Evolutionary conservation across 2,329 filamentous ascomycete genomes (phyloP).

Genomic region (Alternaria sp.): DNA sequence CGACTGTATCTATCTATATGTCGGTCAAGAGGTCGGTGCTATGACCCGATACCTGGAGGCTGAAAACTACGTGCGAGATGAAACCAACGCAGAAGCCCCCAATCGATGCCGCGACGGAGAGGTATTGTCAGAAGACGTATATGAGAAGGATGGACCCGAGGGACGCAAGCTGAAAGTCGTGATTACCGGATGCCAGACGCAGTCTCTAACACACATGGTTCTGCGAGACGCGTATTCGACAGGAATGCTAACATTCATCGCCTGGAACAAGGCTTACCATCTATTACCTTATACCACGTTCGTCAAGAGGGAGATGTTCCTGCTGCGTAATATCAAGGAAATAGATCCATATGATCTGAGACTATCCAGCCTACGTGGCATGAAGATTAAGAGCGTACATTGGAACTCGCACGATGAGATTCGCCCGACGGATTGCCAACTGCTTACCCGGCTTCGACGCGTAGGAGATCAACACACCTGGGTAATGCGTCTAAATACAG

Average conservation of each 20-base stretch:
- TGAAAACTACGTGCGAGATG: background rate
- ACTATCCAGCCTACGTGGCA: background rate
- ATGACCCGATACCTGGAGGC: background rate
- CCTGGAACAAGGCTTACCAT: slow-evolving; percentile 13
- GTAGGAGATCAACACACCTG: slow-evolving; percentile 11
- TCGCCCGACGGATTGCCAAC: background rate
- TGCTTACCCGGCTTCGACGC: slow-evolving; percentile 2
- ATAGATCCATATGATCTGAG: background rate
- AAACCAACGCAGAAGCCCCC: background rate
- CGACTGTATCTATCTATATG: background rate
- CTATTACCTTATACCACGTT: slow-evolving; percentile 1
- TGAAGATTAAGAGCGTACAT: background rate
- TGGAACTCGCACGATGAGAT: background rate
- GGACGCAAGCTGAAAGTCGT: background rate
- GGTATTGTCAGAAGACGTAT: background rate
- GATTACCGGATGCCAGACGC: background rate
- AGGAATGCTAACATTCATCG: background rate
- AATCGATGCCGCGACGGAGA: background rate
- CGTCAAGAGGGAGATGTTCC: background rate
- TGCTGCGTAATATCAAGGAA: background rate
- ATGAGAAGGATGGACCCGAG: background rate
- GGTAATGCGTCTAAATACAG: background rate
- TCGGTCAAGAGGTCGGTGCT: background rate
- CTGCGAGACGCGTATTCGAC: background rate
- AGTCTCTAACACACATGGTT: background rate